Percentiles rank a stretch among this genome's conserved stretches.
Evolutionary conservation across 1,139 yeast genomes (phyloP).

Genomic region (Barnettozyma hawaiiensis): DNA sequence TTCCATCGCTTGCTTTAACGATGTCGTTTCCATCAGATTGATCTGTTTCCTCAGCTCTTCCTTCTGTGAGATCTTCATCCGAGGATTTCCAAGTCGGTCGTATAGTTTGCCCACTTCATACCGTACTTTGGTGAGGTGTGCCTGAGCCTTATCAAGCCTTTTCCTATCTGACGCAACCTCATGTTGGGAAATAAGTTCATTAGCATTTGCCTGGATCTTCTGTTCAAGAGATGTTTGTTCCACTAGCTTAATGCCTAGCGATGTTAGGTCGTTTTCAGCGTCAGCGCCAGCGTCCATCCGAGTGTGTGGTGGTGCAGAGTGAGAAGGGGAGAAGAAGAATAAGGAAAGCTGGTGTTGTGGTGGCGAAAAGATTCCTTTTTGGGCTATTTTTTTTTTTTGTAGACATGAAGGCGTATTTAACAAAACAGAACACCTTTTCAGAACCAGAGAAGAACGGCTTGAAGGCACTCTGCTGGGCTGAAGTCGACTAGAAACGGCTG

Average conservation of each 20-base stretch:
- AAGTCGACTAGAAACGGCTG: too few relatives aligned
- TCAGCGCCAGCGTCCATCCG: neutral
- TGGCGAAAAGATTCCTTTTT: too few relatives aligned
- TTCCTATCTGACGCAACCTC: conserved; percentile 71
- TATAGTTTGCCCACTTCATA: conserved; percentile 43
- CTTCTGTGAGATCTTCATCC: conserved; percentile 63
- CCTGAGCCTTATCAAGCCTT: conserved; percentile 60
- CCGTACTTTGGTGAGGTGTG: conserved; percentile 39
- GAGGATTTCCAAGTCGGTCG: conserved; percentile 44
- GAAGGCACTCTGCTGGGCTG: too few relatives aligned
- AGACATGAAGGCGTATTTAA: too few relatives aligned
- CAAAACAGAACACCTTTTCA: too few relatives aligned
- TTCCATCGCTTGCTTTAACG: conserved; percentile 44
- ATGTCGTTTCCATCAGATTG: conserved; percentile 43
- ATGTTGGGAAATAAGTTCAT: conserved; percentile 49
- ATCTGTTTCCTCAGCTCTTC: conserved; percentile 53
- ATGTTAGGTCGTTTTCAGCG: conserved; percentile 1
- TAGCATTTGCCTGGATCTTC: conserved; percentile 66
- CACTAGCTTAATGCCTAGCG: conserved; percentile 47
- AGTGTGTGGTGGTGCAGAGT: too few relatives aligned
- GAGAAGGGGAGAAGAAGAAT: too few relatives aligned
- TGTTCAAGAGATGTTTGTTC: conserved; percentile 75
- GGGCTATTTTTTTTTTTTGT: too few relatives aligned
- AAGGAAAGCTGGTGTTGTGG: too few relatives aligned
- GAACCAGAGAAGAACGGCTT: too few relatives aligned